These are phyloP conservation scores for Halophytophthora polymorphica DNA, from an alignment of 352 stramenopile species.

Conservation along the genomic window DNA sequence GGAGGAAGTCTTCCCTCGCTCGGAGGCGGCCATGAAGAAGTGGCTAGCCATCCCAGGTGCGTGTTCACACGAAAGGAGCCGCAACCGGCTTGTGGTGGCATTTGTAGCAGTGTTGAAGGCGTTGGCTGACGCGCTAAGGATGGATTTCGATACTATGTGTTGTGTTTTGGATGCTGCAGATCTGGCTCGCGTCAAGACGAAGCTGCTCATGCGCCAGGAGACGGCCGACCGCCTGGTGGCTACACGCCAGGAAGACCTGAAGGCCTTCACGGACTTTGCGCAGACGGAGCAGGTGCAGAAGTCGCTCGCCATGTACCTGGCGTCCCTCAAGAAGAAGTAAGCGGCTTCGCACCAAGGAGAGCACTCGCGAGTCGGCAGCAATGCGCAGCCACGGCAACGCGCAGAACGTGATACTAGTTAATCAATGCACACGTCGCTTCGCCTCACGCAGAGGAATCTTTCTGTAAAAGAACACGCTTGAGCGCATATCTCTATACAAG, in stretches of 20 bases:
- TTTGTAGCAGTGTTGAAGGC: background rate
- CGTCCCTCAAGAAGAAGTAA: constrained; percentile 71
- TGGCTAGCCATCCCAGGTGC: constrained; percentile 82
- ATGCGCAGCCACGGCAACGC: too few species aligned
- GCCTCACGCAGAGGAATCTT: background rate
- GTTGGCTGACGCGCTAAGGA: background rate
- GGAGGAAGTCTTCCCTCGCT: constrained; percentile 72
- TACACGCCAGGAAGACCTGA: constrained; percentile 54
- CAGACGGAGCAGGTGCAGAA: constrained; percentile 85
- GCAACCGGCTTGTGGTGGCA: constrained; percentile 1
- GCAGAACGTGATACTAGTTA: too few species aligned
- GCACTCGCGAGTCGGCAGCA: too few species aligned
- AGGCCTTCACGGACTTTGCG: constrained; percentile 69
- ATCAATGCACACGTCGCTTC: too few species aligned
- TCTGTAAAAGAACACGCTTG: constrained; percentile 9
- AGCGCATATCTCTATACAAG: constrained; percentile 16
- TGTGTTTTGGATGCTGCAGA: constrained; percentile 26
- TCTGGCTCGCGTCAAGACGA: constrained; percentile 66
- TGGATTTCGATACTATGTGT: background rate
- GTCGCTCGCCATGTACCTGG: constrained; percentile 71
- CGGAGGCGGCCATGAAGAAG: constrained; percentile 59
- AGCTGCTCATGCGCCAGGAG: constrained; percentile 72
- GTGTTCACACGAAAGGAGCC: background rate
- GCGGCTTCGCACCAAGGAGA: background rate
- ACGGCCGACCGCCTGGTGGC: constrained; percentile 57